A percentile compares a stretch with the other conserved stretches of the same genome.
Conservation (phyloP, 495 filamentous ascomycete species). For the Talaromyces liani region DNA sequence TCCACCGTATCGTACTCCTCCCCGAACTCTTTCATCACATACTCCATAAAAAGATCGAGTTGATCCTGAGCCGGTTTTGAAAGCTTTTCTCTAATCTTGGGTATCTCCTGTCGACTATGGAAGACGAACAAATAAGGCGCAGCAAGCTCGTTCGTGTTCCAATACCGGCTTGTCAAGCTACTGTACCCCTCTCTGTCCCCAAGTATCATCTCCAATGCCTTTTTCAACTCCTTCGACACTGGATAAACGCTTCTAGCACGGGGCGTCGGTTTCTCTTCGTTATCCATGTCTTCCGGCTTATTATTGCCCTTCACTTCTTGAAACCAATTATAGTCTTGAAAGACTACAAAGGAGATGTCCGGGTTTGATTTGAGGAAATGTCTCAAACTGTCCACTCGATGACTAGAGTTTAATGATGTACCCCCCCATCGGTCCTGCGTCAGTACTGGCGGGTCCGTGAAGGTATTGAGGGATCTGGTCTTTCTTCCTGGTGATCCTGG, state of each 20-base stretch:
- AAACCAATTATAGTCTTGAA: not conserved
- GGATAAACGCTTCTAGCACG: not conserved
- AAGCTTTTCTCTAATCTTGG: not conserved
- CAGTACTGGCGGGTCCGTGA: not conserved
- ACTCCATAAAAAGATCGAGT: not conserved
- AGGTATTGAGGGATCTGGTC: not conserved
- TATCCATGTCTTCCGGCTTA: too few species aligned
- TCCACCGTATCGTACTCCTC: not conserved
- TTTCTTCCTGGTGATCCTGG: not conserved
- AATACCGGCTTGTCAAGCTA: not conserved
- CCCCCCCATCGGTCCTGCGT: not conserved
- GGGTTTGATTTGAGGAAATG: not conserved
- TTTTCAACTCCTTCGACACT: not conserved
- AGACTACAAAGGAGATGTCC: not conserved
- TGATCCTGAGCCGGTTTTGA: not conserved
- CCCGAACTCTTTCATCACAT: not conserved
- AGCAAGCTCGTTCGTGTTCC: not conserved
- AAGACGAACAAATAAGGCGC: not conserved
- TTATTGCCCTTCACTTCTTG: too few species aligned
- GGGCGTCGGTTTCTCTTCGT: not conserved
- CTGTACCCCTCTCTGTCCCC: not conserved
- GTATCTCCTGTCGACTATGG: not conserved
- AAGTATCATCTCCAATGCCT: not conserved
- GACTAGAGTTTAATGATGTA: not conserved
- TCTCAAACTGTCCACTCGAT: not conserved